A percentile compares a stretch with the other conserved stretches of the same genome.
These are phyloP conservation scores for Phytophthora sansomeana DNA, from an alignment of 352 stramenopile genomes.

Conservation along the genomic window DNA sequence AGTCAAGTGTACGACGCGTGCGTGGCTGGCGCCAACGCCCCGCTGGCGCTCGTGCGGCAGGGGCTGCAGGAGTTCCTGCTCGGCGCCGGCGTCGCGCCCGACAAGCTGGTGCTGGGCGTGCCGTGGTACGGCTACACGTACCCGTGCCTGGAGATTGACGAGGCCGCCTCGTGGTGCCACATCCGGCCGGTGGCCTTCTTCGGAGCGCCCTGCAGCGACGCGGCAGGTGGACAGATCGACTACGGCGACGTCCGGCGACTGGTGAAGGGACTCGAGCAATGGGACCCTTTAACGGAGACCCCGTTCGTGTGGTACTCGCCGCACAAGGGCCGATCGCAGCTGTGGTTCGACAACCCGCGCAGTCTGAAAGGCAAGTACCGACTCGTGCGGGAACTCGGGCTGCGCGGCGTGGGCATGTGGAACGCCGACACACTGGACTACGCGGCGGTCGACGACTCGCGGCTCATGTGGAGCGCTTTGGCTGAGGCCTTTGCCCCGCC, in stretches of 20 bases:
- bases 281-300: constrained; percentile 63
- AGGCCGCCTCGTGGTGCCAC: constrained; percentile 23
- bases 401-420: constrained; percentile 85
- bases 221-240: constrained; percentile 68
- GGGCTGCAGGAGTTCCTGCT: constrained; percentile 83
- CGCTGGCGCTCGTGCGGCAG: constrained; percentile 70
- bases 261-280: constrained; percentile 42
- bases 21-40: constrained; percentile 87
- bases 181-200: constrained; percentile 63
- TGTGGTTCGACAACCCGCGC: constrained; percentile 80
- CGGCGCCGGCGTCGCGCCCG: constrained; percentile 56
- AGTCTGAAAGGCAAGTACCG: constrained; percentile 69
- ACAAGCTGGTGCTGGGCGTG: constrained; percentile 90
- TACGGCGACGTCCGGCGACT: constrained; percentile 61
- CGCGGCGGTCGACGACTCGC: constrained; percentile 43
- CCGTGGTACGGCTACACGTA: constrained; percentile 94
- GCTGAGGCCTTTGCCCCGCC: constrained; percentile 36
- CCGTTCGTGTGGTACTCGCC: constrained; percentile 53
- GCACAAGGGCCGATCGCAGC: constrained; percentile 40
- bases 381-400: constrained; percentile 52
- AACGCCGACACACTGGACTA: constrained; percentile 85
- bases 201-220: constrained; percentile 80
- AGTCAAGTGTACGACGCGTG: constrained; percentile 93
- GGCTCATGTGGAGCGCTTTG: constrained; percentile 65
- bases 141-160: constrained; percentile 53